Conservation (phyloP, 164 flowering plant species). For the grape (Vitis vinifera) region DNA sequence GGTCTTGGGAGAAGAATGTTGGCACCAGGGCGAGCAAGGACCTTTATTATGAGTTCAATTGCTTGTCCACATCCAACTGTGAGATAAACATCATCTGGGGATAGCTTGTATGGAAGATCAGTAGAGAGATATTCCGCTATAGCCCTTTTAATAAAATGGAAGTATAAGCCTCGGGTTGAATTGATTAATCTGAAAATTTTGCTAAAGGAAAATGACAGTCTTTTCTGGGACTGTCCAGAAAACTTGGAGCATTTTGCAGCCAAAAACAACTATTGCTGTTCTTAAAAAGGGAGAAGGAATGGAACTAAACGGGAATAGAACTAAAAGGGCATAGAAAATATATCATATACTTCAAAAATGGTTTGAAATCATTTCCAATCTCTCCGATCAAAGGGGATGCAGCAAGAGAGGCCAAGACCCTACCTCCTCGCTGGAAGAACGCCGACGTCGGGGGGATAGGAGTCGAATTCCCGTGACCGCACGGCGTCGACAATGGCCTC, state of each 20-base stretch:
- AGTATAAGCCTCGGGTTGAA: neutral
- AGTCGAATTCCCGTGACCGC: constrained; percentile 36
- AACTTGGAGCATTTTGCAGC: neutral
- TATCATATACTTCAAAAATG: no score
- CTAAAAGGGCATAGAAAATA: no score
- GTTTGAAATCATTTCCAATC: no score
- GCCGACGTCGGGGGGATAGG: constrained; percentile 34
- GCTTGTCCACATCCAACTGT: constrained; percentile 46
- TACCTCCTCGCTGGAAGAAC: constrained; percentile 36
- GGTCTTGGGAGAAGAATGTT: constrained; percentile 63
- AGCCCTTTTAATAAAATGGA: constrained; percentile 30
- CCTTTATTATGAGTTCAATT: constrained; percentile 33
- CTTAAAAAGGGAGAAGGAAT: no score
- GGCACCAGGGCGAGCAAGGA: constrained; percentile 43
- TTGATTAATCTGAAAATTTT: neutral
- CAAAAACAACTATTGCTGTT: no score
- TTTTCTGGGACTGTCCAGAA: no score
- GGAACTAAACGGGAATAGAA: no score
- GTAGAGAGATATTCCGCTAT: constrained; percentile 39
- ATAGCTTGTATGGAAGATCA: constrained; percentile 40
- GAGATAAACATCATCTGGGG: constrained; percentile 42
- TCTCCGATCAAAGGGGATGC: neutral
- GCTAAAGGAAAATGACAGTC: no score
- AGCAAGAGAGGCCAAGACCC: neutral
- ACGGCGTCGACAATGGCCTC: constrained; percentile 39